These are phyloP conservation scores for Linnemannia zychae DNA, from an alignment of 192 early-diverging fungal species.

Conservation along the genomic window DNA sequence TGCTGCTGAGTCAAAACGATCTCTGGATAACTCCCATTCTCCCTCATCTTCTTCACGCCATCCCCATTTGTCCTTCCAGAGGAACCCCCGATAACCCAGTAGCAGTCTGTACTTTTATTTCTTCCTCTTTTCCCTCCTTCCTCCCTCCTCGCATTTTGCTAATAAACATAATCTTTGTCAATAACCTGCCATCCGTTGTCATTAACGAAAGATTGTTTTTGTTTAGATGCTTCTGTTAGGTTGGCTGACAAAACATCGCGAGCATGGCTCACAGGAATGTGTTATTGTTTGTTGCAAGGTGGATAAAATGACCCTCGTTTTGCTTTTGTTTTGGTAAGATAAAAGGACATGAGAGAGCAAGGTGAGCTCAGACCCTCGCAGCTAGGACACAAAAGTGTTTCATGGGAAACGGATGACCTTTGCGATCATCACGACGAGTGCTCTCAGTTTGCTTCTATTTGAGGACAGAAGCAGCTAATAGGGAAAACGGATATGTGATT, in stretches of 20 bases:
- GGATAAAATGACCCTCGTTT: too few relatives aligned
- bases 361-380: too few relatives aligned
- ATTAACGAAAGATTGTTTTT: neutral
- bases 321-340: neutral
- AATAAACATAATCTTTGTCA: neutral
- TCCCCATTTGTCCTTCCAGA: neutral
- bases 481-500: too few relatives aligned
- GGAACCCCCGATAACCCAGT: neutral
- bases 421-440: too few relatives aligned
- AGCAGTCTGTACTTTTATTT: neutral
- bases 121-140: neutral
- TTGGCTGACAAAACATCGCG: conserved; percentile 8
- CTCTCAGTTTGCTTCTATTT: neutral
- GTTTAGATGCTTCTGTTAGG: neutral
- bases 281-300: neutral
- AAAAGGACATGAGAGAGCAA: neutral
- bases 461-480: too few relatives aligned
- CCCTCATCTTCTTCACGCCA: neutral
- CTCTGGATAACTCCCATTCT: neutral
- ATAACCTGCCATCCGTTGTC: neutral
- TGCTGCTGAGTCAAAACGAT: conserved; percentile 24
- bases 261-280: neutral
- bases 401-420: too few relatives aligned
- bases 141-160: neutral
- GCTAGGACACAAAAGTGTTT: too few relatives aligned